phyloP scores from a whole-genome alignment of 495 filamentous ascomycete species.

The Talaromyces nanjingensis region DNA sequence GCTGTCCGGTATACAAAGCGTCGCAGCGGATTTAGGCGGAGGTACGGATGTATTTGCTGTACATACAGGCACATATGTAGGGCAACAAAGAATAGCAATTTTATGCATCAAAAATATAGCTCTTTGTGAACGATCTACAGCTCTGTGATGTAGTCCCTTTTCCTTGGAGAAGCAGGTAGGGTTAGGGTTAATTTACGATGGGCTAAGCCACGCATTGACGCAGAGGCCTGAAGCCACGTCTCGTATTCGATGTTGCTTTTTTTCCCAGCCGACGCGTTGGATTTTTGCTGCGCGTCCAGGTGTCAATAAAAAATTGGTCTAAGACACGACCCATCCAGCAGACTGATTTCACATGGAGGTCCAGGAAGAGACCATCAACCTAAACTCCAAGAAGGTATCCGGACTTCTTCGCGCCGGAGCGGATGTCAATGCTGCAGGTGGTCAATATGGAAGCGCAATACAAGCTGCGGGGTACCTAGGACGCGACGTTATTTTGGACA shows the following conservation, averaged over 20 bases:
- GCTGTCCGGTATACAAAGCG: not conserved
- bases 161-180: not conserved
- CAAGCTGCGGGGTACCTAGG: conserved; percentile 9
- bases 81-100: not conserved
- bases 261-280: not conserved
- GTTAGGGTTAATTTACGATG: not conserved
- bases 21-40: not conserved
- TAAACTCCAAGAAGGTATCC: not conserved
- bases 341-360: conserved; percentile 1
- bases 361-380: not conserved
- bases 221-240: not conserved
- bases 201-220: not conserved
- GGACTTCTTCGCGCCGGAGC: conserved; percentile 17
- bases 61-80: not conserved
- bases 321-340: not conserved
- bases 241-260: not conserved
- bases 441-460: conserved; percentile 13
- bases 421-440: conserved; percentile 10
- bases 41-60: not conserved
- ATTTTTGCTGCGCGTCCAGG: too few relatives aligned
- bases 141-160: not conserved
- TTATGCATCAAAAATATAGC: too few relatives aligned
- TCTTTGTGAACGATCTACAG: not conserved
- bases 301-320: not conserved
- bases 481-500: conserved; percentile 15